Evolutionary conservation across 2,329 filamentous ascomycete genomes (phyloP).

Genomic region (Aureobasidium sp.): DNA sequence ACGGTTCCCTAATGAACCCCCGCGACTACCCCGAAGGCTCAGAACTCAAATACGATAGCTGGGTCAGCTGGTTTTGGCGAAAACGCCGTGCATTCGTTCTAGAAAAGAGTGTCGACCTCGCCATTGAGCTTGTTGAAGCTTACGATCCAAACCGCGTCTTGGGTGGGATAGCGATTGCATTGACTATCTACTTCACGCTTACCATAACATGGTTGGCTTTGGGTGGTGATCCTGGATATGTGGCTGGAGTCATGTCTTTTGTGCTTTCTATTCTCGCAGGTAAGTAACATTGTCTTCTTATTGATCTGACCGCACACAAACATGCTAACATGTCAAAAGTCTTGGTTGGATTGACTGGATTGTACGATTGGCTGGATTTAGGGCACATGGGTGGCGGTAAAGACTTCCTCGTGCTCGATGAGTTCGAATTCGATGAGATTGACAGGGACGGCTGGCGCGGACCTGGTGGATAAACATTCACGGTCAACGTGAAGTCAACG

Average conservation of each 20-base stretch:
- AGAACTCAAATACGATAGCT: background rate
- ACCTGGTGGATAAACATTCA: too few relatives aligned
- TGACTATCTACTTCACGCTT: background rate
- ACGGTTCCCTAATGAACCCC: background rate
- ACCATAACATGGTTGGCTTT: background rate
- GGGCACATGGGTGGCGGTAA: constrained; percentile 1
- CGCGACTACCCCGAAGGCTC: background rate
- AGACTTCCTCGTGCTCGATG: background rate
- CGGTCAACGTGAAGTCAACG: too few relatives aligned
- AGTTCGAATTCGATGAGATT: background rate
- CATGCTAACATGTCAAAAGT: background rate
- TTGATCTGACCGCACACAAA: too few relatives aligned
- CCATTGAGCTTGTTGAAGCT: background rate
- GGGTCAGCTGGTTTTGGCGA: background rate
- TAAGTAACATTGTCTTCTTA: background rate
- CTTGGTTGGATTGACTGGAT: background rate
- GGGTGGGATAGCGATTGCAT: background rate
- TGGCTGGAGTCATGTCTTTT: constrained; percentile 4
- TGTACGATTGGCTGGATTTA: background rate
- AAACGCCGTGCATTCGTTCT: background rate
- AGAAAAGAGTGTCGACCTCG: background rate
- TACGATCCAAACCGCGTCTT: background rate
- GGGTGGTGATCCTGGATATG: background rate
- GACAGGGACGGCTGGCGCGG: background rate
- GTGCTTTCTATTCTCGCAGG: background rate